These are phyloP conservation scores for Platismatia glauca DNA, from an alignment of 495 filamentous ascomycete genomes.

Conservation along the genomic window DNA sequence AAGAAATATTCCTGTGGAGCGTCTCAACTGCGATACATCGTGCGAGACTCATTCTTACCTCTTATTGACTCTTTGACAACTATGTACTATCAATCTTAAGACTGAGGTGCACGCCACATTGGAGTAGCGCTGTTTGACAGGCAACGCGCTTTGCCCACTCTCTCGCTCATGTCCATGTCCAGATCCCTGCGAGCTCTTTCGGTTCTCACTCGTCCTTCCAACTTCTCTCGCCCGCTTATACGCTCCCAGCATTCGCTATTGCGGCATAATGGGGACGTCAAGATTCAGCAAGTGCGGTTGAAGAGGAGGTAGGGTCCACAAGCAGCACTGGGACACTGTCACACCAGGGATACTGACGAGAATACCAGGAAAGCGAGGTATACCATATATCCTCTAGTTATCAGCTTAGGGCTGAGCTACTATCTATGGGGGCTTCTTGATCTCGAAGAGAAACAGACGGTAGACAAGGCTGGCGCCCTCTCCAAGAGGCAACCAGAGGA, in stretches of 20 bases:
- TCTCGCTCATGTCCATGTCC: conserved; percentile 27
- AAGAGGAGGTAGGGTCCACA: neutral
- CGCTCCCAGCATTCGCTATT: conserved; percentile 16
- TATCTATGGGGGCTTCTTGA: neutral
- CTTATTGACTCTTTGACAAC: neutral
- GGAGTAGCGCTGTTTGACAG: neutral
- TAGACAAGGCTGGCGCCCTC: neutral
- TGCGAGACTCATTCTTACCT: neutral
- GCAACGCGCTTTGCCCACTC: conserved; percentile 7
- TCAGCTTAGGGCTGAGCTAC: neutral
- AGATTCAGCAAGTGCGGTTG: conserved; percentile 11
- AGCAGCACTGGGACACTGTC: neutral
- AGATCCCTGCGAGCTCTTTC: conserved; percentile 23
- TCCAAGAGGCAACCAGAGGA: neutral
- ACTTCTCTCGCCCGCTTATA: neutral
- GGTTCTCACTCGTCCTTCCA: conserved; percentile 14
- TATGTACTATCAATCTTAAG: neutral
- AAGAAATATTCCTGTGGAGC: neutral
- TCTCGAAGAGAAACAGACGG: conserved; percentile 13
- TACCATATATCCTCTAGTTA: neutral
- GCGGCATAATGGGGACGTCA: conserved; percentile 6
- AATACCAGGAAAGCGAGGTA: neutral
- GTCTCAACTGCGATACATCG: neutral
- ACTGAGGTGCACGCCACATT: neutral
- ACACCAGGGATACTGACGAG: neutral